phyloP scores from a whole-genome alignment of 805 yeast species.

The Isabelozyma pseudorhagii region DNA sequence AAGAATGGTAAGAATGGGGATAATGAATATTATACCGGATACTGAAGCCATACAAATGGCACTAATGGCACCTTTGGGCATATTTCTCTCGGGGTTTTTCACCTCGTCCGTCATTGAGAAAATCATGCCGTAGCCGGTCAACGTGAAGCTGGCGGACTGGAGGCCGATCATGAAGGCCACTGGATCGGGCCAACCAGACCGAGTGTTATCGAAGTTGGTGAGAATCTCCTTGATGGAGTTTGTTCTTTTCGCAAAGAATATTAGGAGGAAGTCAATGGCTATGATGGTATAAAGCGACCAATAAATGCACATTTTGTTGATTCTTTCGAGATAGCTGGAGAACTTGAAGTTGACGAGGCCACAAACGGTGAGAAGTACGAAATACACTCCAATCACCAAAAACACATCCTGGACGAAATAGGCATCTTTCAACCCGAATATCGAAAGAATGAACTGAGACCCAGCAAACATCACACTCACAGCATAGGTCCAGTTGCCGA shows the following conservation, averaged over 20 bases:
- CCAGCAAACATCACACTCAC: constrained; percentile 74
- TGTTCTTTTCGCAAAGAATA: constrained; percentile 56
- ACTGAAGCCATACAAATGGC: constrained; percentile 62
- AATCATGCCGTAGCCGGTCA: constrained; percentile 80
- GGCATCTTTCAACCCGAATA: constrained; percentile 59
- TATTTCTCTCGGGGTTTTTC: constrained; percentile 65
- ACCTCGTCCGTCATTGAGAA: constrained; percentile 85
- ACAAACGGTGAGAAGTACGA: constrained; percentile 52
- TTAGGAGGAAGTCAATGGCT: constrained; percentile 59
- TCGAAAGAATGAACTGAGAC: constrained; percentile 65
- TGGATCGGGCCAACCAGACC: constrained; percentile 74
- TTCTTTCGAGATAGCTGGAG: constrained; percentile 56
- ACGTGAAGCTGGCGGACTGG: constrained; percentile 73
- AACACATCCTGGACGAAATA: constrained; percentile 57
- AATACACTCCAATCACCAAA: constrained; percentile 55
- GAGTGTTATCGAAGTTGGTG: constrained; percentile 63
- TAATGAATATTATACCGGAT: constrained; percentile 69
- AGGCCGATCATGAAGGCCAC: constrained; percentile 75
- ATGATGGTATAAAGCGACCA: constrained; percentile 75
- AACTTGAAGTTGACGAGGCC: constrained; percentile 63
- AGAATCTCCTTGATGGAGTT: constrained; percentile 59
- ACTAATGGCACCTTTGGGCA: constrained; percentile 69
- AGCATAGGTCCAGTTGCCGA: constrained; percentile 79
- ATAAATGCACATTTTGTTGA: constrained; percentile 65
- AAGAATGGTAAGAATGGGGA: constrained; percentile 68